Evolutionary conservation across 106 monocot genomes (phyloP).

Genomic region (Cymbidium sinense): DNA sequence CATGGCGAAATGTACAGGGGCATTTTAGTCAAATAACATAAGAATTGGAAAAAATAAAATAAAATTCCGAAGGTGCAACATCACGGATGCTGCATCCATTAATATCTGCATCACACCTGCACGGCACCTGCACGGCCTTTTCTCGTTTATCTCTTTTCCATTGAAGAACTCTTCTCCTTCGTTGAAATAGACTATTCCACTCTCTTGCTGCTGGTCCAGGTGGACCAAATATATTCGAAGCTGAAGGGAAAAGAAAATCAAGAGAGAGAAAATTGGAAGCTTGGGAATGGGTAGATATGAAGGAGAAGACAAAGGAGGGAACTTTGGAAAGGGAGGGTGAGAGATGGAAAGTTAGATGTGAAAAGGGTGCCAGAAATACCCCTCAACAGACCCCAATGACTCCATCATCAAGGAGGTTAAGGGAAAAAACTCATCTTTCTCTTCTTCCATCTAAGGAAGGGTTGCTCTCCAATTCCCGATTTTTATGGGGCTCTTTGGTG

Average conservation of each 20-base stretch:
- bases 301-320: background rate
- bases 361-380: background rate
- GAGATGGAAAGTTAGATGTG: background rate
- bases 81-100: background rate
- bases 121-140: too few species aligned
- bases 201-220: background rate
- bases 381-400: background rate
- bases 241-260: background rate
- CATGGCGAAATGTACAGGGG: too few species aligned
- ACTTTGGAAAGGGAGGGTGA: background rate
- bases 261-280: background rate
- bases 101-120: background rate
- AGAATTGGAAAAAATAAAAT: background rate
- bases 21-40: too few species aligned
- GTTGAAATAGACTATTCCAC: background rate
- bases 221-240: background rate
- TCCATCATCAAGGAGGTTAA: background rate
- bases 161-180: background rate
- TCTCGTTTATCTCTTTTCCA: background rate
- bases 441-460: background rate
- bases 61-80: background rate
- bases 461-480: background rate
- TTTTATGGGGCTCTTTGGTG: background rate
- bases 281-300: too few species aligned
- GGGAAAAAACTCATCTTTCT: background rate